Evolutionary conservation across 305 asterid species (phyloP).

Genomic region (Rubia peregrina): DNA sequence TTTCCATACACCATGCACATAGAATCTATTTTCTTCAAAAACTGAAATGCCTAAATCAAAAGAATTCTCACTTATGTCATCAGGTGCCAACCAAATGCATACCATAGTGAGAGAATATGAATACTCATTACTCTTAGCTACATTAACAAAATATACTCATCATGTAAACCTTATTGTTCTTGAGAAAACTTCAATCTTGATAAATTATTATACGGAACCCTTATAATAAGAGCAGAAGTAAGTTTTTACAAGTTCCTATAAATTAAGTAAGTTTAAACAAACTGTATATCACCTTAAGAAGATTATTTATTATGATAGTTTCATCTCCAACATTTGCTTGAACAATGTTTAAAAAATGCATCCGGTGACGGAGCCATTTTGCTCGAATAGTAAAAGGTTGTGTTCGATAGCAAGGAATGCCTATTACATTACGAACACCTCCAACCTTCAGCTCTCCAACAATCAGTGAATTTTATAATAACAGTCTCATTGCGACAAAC

Average conservation of each 20-base stretch:
- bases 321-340: constrained; percentile 80
- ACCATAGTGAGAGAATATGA: too few species aligned
- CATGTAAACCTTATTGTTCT: not conserved
- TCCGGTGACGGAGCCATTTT: constrained; percentile 63
- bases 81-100: not conserved
- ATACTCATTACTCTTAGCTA: too few species aligned
- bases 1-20: constrained; percentile 82
- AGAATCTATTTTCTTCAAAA: constrained; percentile 9
- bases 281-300: constrained; percentile 47
- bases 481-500: not conserved
- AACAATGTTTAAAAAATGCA: constrained; percentile 52
- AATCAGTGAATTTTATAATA: constrained; percentile 21
- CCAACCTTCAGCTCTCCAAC: constrained; percentile 54
- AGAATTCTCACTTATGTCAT: not conserved
- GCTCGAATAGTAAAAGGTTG: constrained; percentile 64
- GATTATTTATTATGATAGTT: constrained; percentile 67
- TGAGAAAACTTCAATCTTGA: not conserved
- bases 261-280: not conserved
- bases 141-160: not conserved
- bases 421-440: constrained; percentile 66
- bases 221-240: not conserved
- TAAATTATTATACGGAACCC: too few species aligned
- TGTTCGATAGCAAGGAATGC: constrained; percentile 75
- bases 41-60: not conserved
- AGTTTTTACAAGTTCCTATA: not conserved